Evolutionary conservation across 352 stramenopile species (phyloP), one percentile per base, ranked within the genome.

Genomic region (Globisporangium perplexum): DNA sequence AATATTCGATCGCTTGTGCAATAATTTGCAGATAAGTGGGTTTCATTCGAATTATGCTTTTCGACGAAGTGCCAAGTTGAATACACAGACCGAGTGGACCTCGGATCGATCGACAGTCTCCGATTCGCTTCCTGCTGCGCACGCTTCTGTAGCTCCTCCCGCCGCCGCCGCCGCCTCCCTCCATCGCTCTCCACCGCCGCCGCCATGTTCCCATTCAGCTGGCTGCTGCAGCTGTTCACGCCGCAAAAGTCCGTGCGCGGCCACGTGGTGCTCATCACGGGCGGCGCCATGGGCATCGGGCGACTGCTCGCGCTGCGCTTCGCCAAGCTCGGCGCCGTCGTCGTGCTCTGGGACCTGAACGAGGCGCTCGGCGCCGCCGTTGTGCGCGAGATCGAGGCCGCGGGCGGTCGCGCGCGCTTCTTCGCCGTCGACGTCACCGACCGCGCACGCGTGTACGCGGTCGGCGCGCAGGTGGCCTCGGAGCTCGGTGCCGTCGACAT

Each of bases 251-350:
- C 70, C 22, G 72, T 83, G 35, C 65, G 67, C 43, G 70, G 61
- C n/a, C 49, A 81, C 22, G 66, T 84, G 24, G 69, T 84, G 50
- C 66, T 84, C 44, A 62, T 84, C 62, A 81, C 73, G 5, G 73
- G 73, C 22, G 73, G 73, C 23, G 73, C 68, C 50, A 84, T 81
- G 71, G 73, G 73, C 3, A 63, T 84, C 26, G 69, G 69, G 10
- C 66, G 69, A 15, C 55, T 74, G 24, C 59, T 78, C 44, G 64
- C 69, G 46, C 64, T 78, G 26, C 46, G 56, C 30, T 78, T 78
- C 26, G 69, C 69, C 1, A 51, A 50, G 24, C 61, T 75, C 20
- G 69, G 69, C 54, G 69, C 66, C 12, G 57, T 60, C 46, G 64
- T 78, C 26, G 46, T 78, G 18, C 44, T 78, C 48, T 78, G 69